Conservation (phyloP, 75 land plant genomes). For the Pseudotsuga menziesii region DNA sequence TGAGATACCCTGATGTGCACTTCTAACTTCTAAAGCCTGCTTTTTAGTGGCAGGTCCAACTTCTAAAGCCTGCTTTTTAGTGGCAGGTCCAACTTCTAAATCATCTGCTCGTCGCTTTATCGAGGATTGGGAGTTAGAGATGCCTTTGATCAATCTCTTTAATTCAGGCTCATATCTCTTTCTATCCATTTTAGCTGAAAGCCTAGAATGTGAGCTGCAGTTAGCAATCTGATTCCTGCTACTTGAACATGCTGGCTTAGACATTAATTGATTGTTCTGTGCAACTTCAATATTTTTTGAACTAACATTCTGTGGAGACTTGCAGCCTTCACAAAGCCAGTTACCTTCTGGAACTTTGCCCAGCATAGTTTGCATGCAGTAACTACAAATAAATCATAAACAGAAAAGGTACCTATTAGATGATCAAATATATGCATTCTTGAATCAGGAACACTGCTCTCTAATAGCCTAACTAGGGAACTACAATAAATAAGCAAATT, state of each 20-base stretch:
- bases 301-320: constrained; percentile 25
- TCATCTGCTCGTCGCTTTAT: constrained; percentile 37
- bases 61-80: constrained; percentile 33
- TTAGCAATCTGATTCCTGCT: constrained; percentile 16
- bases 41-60: constrained; percentile 26
- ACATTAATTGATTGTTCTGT: constrained; percentile 5
- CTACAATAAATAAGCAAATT: not conserved
- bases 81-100: constrained; percentile 22
- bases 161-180: constrained; percentile 7
- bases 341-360: constrained; percentile 62
- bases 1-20: constrained; percentile 14
- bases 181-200: constrained; percentile 10
- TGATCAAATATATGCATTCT: not conserved
- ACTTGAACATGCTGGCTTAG: constrained; percentile 5
- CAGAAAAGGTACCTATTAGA: not conserved
- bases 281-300: constrained; percentile 23
- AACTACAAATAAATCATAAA: not conserved
- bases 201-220: constrained; percentile 2
- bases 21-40: constrained; percentile 24
- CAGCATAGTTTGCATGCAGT: constrained; percentile 26
- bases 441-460: not conserved
- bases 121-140: constrained; percentile 10
- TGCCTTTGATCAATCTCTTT: constrained; percentile 19
- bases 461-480: not conserved
- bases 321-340: constrained; percentile 78